Evolutionary conservation across 2,329 filamentous ascomycete species (phyloP), one percentile per base, ranked within the genome.

Genomic region (Pseudogymnoascus sp.): DNA sequence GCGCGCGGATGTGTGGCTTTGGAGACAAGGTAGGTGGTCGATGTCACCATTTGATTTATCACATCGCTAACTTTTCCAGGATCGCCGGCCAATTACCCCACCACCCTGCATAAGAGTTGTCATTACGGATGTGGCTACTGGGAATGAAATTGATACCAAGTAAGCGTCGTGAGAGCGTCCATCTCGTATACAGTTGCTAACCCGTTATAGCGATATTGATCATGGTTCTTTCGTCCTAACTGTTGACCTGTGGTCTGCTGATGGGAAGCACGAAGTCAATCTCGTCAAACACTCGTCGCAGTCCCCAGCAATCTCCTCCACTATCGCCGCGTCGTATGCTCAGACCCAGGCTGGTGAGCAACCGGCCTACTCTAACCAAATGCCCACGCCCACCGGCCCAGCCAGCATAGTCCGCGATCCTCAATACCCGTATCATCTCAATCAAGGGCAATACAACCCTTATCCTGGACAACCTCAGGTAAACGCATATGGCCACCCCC

Each of bases 1-100:
- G 94, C 69, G 94, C 94, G 66, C 89, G 94, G 64, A 97, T 97
- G 94, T 99, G 94, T 77, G 94, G 94, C 6, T 99, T 97, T 77
- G 94, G 94, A 65, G 94, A 99, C 78, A 99, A 97, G 83, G 90
- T 94, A 76, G 61, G 77, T 68, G 61, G 62, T 60, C 36, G 50
- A 28, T 59, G 60, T 47, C 59, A 58, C 25, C 50, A 59, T 60
- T 59, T 61, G 18, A 57, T 59, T 14, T 8, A 41, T 61, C 33
- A 59, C 38, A 9, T 66, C 22, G 47, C n/a, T 33, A 54, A 20
- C 62, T 39, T n/a, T 14, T 66, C 63, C 70, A 96, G 89, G 94
- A 99, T 74, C 89, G 94, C 66, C 84, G 94, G 65, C 94, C 94
- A 25, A 97, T 99, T 68, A 97, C 94, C 28, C 93, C 94, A 12